Evolutionary conservation across 306 rosid species (phyloP).

Genomic region (Cicer arietinum): DNA sequence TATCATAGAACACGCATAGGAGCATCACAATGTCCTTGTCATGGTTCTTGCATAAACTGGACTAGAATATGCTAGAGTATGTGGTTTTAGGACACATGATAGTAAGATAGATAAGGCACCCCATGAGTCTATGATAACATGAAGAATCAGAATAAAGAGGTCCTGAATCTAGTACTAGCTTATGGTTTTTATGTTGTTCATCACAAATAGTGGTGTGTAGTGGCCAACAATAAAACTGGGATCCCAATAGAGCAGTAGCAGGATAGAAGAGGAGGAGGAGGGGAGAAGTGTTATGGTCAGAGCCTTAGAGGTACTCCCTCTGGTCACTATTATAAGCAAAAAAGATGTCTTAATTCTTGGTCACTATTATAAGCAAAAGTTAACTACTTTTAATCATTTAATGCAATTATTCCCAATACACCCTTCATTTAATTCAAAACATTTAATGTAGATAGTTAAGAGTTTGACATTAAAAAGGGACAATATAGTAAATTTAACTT

Average conservation of each 20-base stretch:
- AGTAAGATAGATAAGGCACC: not conserved
- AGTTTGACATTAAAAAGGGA: too few relatives aligned
- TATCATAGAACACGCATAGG: not conserved
- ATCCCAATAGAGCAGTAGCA: not conserved
- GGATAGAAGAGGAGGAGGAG: not conserved
- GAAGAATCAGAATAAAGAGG: not conserved
- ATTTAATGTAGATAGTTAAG: too few relatives aligned
- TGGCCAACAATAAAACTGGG: not conserved
- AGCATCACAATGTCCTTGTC: not conserved
- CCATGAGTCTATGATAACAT: not conserved
- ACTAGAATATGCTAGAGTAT: not conserved
- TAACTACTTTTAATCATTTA: too few relatives aligned
- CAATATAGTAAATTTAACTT: too few relatives aligned
- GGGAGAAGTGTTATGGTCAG: not conserved
- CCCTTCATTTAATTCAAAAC: too few relatives aligned
- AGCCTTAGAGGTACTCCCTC: not conserved
- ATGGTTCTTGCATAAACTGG: constrained; percentile 5
- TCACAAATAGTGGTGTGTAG: not conserved
- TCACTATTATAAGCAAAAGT: too few relatives aligned
- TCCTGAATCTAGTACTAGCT: not conserved
- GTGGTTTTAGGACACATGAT: not conserved
- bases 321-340: too few relatives aligned
- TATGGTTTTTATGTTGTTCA: not conserved
- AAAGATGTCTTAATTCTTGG: too few relatives aligned
- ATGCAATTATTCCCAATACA: too few relatives aligned